phyloP scores from a whole-genome alignment of 441 rosid genomes.

The Lepidium campestre region DNA sequence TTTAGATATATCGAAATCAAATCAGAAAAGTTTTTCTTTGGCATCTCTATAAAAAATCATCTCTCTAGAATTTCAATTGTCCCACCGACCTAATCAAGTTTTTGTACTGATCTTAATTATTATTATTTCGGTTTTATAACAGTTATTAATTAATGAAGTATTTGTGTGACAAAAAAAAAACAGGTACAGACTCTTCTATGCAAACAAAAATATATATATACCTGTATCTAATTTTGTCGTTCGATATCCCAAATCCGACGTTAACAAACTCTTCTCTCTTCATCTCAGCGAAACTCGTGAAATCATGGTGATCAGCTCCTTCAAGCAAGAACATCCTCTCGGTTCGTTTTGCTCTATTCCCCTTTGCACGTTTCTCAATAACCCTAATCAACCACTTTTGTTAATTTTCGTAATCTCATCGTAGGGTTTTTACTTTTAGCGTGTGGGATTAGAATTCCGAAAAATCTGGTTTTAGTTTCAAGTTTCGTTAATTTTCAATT shows the following conservation, averaged over 20 bases:
- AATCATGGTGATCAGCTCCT: slow-evolving; percentile 20
- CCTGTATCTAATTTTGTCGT: too few relatives aligned
- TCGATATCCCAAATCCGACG: neutral
- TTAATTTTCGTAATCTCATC: neutral
- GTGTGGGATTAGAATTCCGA: neutral
- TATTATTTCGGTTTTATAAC: too few relatives aligned
- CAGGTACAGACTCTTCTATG: too few relatives aligned
- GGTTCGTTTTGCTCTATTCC: slow-evolving; percentile 3
- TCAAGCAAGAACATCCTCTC: slow-evolving; percentile 29
- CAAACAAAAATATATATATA: too few relatives aligned
- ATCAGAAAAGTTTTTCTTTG: too few relatives aligned
- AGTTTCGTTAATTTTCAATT: neutral
- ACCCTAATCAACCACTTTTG: neutral
- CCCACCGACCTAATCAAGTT: too few relatives aligned
- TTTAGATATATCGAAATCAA: too few relatives aligned
- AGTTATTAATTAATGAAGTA: too few relatives aligned
- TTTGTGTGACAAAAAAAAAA: too few relatives aligned
- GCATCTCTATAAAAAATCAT: too few relatives aligned
- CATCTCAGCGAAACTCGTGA: neutral
- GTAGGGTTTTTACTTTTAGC: neutral
- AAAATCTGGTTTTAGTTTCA: neutral
- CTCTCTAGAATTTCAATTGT: too few relatives aligned
- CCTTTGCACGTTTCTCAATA: neutral
- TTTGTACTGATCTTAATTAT: too few relatives aligned
- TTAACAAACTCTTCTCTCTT: neutral